Evolutionary conservation across 179 eudicot species (phyloP), one percentile per base, ranked within the genome.

Genomic region (Beta macrorhiza): DNA sequence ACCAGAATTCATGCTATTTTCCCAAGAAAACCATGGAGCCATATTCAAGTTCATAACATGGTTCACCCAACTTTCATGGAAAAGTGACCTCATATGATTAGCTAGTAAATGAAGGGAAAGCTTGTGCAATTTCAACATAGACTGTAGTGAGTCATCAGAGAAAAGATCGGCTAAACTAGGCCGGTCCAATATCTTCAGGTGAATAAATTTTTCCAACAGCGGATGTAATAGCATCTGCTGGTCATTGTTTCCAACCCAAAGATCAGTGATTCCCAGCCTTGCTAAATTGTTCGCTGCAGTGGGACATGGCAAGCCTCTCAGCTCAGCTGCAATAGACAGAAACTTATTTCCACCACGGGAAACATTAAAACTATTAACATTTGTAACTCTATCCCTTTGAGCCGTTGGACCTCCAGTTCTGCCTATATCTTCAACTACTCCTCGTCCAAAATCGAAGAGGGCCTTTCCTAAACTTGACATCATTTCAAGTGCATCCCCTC

Each of bases 11-110:
- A 86, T 81, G 76, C 81, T 84, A 65, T 86, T 88, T 84, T 97
- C 92, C 99, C 99, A 94, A 59, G 99, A 94, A 85, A 97, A 94
- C 98, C 99, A 97, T 72, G 99, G 99, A 80, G 91, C 91, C 88
- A 78, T 83, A 80, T 86, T 89, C 63, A 95, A 91, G 79, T 80
- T 87, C 84, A 87, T 86, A 73, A 97, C 98, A 88, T 90, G 92
- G 82, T 87, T 91, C 74, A 95, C 97, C 99, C 99, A 97, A 80
- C 85, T 88, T 88, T 89, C 92, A 88, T 92, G 92, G 81, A 97
- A 97, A 79, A 97, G 87, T 63, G 72, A 83, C 84, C 81, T 87
- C 94, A 97, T 91, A 83, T 94, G 89, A 72, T 87, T 79, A 83
- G 97, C 92, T 84, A 97, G 87, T 83, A 97, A 88, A 75, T 83